Evolutionary conservation across 345 rosid species (phyloP).

Genomic region (Eutrema heterophyllum): DNA sequence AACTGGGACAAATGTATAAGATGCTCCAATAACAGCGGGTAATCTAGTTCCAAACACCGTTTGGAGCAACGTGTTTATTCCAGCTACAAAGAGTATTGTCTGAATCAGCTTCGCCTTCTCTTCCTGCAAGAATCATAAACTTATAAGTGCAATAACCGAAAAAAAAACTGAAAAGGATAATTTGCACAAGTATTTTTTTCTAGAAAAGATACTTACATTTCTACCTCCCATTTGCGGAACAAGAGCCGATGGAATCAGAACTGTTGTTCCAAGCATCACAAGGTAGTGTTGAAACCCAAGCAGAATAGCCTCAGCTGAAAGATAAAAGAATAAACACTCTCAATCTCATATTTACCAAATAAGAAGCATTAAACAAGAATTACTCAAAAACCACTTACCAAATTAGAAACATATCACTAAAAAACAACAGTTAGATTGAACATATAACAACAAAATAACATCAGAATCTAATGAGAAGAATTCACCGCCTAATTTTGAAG

Average conservation of each 20-base stretch:
- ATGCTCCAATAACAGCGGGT: conserved; percentile 94
- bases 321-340: not conserved
- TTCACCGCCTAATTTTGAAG: no score
- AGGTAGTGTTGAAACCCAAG: conserved; percentile 97
- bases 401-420: not conserved
- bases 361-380: not conserved
- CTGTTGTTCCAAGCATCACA: conserved; percentile 95
- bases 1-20: conserved; percentile 85
- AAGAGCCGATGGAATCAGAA: conserved; percentile 87
- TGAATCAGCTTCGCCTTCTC: conserved; percentile 95
- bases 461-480: no score
- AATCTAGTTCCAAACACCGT: conserved; percentile 77
- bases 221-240: conserved; percentile 99
- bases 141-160: not conserved
- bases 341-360: not conserved
- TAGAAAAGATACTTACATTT: conserved; percentile 56
- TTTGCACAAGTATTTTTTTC: not conserved
- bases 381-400: not conserved
- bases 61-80: conserved; percentile 88
- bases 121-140: conserved; percentile 44
- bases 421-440: not conserved
- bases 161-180: not conserved
- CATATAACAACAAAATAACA: no score
- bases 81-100: conserved; percentile 93
- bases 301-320: conserved; percentile 84